Percentiles rank a stretch among this genome's conserved stretches.
Evolutionary conservation across 129 eudicot species (phyloP).

Genomic region (Pulicaria dysenterica): DNA sequence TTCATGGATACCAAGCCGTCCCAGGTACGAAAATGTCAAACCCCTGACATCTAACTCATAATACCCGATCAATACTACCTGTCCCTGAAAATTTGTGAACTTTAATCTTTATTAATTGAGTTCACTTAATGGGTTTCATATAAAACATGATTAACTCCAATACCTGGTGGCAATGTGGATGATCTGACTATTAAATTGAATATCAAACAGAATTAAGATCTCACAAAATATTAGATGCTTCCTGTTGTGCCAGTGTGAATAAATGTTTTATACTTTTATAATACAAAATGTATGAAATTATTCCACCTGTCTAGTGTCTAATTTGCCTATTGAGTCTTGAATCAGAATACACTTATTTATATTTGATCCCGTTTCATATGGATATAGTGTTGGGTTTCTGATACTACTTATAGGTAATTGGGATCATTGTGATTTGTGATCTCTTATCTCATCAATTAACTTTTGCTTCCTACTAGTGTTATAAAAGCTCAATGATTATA

Average conservation of each 20-base stretch:
- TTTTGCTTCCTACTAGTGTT: constrained; percentile 5
- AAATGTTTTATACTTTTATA: neutral
- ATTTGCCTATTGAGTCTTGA: neutral
- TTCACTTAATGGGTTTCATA: neutral
- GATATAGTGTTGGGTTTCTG: neutral
- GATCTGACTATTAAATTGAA: neutral
- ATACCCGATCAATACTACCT: neutral
- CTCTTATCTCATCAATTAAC: neutral
- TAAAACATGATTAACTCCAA: constrained; percentile 4
- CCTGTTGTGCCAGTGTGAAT: neutral
- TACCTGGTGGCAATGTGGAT: constrained; percentile 24
- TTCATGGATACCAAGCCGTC: constrained; percentile 78
- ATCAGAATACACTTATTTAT: neutral
- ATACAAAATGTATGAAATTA: neutral
- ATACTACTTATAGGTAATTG: constrained; percentile 13
- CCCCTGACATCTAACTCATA: constrained; percentile 16
- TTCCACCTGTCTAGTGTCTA: neutral
- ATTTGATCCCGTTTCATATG: neutral
- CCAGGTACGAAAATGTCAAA: constrained; percentile 48
- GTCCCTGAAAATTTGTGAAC: neutral
- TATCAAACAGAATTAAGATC: neutral
- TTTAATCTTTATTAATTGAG: neutral
- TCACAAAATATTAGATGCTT: neutral
- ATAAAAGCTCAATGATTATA: constrained; percentile 2
- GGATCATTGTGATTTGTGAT: constrained; percentile 2